A percentile compares a stretch with the other conserved stretches of the same genome.
These are phyloP conservation scores for Dittrichia graveolens DNA, from an alignment of 129 eudicot genomes.

Conservation along the genomic window DNA sequence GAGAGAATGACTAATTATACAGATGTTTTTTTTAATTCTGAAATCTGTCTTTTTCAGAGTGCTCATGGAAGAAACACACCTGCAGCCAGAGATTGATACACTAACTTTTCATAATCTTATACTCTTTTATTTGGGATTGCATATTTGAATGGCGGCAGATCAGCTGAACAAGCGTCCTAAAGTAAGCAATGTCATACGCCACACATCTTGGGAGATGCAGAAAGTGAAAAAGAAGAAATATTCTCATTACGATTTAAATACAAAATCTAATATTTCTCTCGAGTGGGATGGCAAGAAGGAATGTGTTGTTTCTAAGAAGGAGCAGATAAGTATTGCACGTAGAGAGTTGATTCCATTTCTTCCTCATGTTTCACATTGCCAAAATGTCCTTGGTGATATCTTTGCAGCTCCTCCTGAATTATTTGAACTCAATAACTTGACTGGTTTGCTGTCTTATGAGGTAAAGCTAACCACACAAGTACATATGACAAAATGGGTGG, in stretches of 20 bases:
- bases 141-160: slow-evolving; percentile 80
- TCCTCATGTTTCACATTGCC: slow-evolving; percentile 42
- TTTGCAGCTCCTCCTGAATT: slow-evolving; percentile 64
- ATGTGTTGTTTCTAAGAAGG: slow-evolving; percentile 76
- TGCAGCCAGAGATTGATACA: slow-evolving; percentile 30
- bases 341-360: slow-evolving; percentile 59
- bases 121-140: slow-evolving; percentile 20
- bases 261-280: slow-evolving; percentile 57
- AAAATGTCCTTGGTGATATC: slow-evolving; percentile 65
- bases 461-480: slow-evolving; percentile 37
- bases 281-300: slow-evolving; percentile 84
- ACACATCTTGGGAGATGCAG: slow-evolving; percentile 44
- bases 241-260: slow-evolving; percentile 47
- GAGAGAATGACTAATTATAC: slow-evolving; percentile 17
- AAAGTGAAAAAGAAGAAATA: slow-evolving; percentile 59
- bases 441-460: slow-evolving; percentile 70
- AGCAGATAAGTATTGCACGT: slow-evolving; percentile 70
- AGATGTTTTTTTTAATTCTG: not conserved
- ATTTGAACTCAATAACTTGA: slow-evolving; percentile 59
- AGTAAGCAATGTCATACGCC: slow-evolving; percentile 42
- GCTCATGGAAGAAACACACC: slow-evolving; percentile 26
- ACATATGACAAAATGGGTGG: not conserved
- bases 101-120: slow-evolving; percentile 19
- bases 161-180: slow-evolving; percentile 59
- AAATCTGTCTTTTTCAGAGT: slow-evolving; percentile 30